These are phyloP conservation scores for Citrus sp. DNA, from an alignment of 345 rosid species.

Conservation along the genomic window DNA sequence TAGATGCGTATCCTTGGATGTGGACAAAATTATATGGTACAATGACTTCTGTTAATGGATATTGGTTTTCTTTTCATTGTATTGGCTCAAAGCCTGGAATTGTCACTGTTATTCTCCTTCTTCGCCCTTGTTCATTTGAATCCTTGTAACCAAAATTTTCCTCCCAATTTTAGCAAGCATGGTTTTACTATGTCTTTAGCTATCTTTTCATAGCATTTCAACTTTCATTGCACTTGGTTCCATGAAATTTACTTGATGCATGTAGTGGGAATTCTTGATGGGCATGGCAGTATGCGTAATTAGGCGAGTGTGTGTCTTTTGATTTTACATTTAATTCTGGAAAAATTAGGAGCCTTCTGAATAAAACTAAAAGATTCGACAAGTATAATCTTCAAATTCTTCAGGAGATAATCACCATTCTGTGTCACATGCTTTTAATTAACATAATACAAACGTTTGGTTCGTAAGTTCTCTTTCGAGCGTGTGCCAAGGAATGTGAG, in stretches of 20 bases:
- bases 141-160: background rate
- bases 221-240: background rate
- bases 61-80: background rate
- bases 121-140: background rate
- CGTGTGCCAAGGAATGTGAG: background rate
- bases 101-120: background rate
- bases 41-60: background rate
- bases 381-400: background rate
- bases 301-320: background rate
- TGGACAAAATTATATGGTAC: background rate
- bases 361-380: background rate
- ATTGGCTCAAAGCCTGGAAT: background rate
- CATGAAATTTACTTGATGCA: background rate
- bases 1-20: slow-evolving; percentile 2
- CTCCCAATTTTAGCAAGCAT: background rate
- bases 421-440: background rate
- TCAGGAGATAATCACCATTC: background rate
- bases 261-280: background rate
- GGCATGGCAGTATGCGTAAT: background rate
- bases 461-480: background rate
- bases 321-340: background rate
- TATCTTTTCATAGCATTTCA: background rate
- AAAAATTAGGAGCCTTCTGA: background rate
- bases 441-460: background rate
- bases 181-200: background rate